A percentile compares a stretch with the other conserved stretches of the same genome.
phyloP scores from a whole-genome alignment of 1,284 basidiomycete genomes.

The Tilletiopsis washingtonensis region DNA sequence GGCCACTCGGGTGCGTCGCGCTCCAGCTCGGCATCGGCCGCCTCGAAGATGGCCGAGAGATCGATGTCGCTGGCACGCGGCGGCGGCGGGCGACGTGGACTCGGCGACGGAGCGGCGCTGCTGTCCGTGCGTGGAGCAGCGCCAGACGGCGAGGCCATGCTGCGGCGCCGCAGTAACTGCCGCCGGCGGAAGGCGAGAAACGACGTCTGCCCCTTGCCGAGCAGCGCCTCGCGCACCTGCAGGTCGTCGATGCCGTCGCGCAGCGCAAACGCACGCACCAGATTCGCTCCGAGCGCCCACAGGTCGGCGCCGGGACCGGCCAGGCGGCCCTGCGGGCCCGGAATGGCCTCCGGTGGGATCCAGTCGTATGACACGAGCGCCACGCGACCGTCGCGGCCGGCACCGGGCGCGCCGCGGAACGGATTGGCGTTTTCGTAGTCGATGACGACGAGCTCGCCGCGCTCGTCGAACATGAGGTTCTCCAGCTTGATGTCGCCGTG shows the following conservation, averaged over 20 bases:
- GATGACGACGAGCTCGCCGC: constrained; percentile 32
- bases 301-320: constrained; percentile 41
- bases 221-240: constrained; percentile 26
- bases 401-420: constrained; percentile 30
- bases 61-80: neutral
- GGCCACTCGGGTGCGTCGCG: too few relatives aligned
- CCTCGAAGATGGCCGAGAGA: neutral
- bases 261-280: constrained; percentile 41
- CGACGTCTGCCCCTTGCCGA: constrained; percentile 25
- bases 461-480: constrained; percentile 43
- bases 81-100: neutral
- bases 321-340: constrained; percentile 29
- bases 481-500: constrained; percentile 46
- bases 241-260: constrained; percentile 37
- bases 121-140: neutral
- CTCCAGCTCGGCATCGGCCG: neutral
- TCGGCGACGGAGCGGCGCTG: too few relatives aligned
- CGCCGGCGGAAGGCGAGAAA: constrained; percentile 23
- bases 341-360: constrained; percentile 40
- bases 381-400: constrained; percentile 32
- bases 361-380: constrained; percentile 41
- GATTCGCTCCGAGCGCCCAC: constrained; percentile 41
- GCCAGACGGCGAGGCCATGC: neutral
- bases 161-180: constrained; percentile 7
- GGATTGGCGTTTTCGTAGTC: constrained; percentile 46